Evolutionary conservation across 2,329 filamentous ascomycete species (phyloP).

Genomic region (Zymoseptoria pseudotritici): DNA sequence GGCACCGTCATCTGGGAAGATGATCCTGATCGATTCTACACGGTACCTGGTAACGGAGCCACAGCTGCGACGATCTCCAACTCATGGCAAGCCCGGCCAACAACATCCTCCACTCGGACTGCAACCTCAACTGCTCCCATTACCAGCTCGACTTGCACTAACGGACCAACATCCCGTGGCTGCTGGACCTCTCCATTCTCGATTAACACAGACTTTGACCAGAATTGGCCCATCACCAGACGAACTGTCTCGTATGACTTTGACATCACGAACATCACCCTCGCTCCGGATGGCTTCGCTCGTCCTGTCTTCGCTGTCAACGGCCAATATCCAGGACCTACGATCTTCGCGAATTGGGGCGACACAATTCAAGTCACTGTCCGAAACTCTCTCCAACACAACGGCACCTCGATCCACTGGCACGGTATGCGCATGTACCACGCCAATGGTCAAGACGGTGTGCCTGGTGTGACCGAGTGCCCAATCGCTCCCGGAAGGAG

Average conservation of each 20-base stretch:
- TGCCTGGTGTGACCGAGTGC: slow-evolving; percentile 42
- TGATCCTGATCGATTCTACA: slow-evolving; percentile 43
- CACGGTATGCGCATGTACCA: slow-evolving; percentile 54
- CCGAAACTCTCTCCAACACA: slow-evolving; percentile 45
- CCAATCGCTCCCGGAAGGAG: slow-evolving; percentile 44
- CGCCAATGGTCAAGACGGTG: slow-evolving; percentile 52
- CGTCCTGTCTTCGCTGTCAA: slow-evolving; percentile 46
- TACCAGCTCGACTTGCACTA: slow-evolving; percentile 22
- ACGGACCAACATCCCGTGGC: slow-evolving; percentile 20
- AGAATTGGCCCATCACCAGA: slow-evolving; percentile 27
- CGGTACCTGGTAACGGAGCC: slow-evolving; percentile 34
- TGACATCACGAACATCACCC: slow-evolving; percentile 30
- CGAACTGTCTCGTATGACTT: slow-evolving; percentile 28
- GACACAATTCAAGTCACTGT: slow-evolving; percentile 46
- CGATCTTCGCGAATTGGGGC: slow-evolving; percentile 26
- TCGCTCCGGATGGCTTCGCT: slow-evolving; percentile 40
- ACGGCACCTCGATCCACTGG: slow-evolving; percentile 57
- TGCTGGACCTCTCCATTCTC: slow-evolving; percentile 25
- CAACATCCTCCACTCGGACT: slow-evolving; percentile 10
- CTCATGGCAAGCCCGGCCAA: slow-evolving; percentile 29
- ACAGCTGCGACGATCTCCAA: slow-evolving; percentile 31
- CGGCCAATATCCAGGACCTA: slow-evolving; percentile 52
- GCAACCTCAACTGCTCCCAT: slow-evolving; percentile 12
- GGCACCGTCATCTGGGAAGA: slow-evolving; percentile 57
- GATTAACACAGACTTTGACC: slow-evolving; percentile 31